Base-by-base conservation (phyloP, 2,329 filamentous ascomycete genomes). In the Sporothrix pallida region DNA sequence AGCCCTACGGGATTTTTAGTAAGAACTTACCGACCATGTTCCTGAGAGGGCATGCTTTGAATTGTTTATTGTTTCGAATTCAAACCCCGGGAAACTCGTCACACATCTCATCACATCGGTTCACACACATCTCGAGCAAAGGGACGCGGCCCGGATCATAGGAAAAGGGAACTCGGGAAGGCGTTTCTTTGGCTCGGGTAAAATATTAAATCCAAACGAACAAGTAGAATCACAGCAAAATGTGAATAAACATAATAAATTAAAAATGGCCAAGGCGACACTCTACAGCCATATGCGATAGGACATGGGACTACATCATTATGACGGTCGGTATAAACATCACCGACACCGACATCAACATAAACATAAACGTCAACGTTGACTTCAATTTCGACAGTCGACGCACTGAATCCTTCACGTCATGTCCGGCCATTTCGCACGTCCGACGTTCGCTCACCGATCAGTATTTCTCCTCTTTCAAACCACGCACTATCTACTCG, bases 71-170 rank as follows among this genome's bases (percentile, higher is more conserved):
- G 7, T 44, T 44, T 8, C 60, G 31, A 37, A 37, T 67, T 37
- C 62, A n/a, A 37, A 48, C 44, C 62, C 44, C 42, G 62, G 62
- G 15, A 26, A 46, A 31, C 13, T 15, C 42, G 20, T 48, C 44
- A 37, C 31, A 37, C 31, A 26, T 26, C 31, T 37, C 31, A 37
- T 37, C 31, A 37, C 31, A 37, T 37, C 7, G 4, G 7, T 6
- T 37, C 31, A 37, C 31, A 37, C 44, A 48, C n/a, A 48, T 48
- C 44, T 60, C 46, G 62, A 67, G 62, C 10, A 65, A 67, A 48
- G 42, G 62, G 62, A 67, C 42, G n/a, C 62, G 42, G 62, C 15
- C 60, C 60, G 60, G 60, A 44, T 63, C 37, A 42, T 50, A 15
- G 63, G 48, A 48, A 20, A 48, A 68, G 44, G n/a, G 20, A 48